Percentiles rank a stretch among this genome's conserved stretches.
phyloP scores from a whole-genome alignment of 306 rosid genomes.

The Casuarina equisetifolia region DNA sequence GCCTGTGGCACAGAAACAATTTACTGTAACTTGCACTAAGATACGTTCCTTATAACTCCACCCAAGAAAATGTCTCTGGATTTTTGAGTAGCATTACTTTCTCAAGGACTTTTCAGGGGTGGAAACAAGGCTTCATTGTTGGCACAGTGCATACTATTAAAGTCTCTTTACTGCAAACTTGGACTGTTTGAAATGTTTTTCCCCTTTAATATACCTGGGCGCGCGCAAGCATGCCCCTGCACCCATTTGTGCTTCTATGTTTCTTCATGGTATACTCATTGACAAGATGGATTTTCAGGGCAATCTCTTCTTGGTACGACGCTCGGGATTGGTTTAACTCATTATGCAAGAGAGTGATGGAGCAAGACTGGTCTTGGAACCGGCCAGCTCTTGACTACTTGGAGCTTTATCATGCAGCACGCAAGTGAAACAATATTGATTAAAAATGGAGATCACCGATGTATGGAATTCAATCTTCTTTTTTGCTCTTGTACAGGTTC shows the following conservation, averaged over 20 bases:
- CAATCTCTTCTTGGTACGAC: slow-evolving; percentile 79
- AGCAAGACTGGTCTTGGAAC: slow-evolving; percentile 99
- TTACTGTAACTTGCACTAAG: not conserved
- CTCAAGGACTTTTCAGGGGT: not conserved
- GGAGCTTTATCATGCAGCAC: slow-evolving; percentile 94
- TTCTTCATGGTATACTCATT: slow-evolving; percentile 9
- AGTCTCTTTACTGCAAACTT: not conserved
- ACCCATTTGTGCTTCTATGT: not conserved
- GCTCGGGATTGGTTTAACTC: slow-evolving; percentile 77
- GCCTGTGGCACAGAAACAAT: slow-evolving; percentile 2
- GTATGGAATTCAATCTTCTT: slow-evolving; percentile 6
- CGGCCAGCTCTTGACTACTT: slow-evolving; percentile 91
- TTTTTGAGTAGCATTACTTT: not conserved
- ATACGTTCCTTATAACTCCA: too few species aligned
- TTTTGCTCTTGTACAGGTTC: slow-evolving; percentile 46
- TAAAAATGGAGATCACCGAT: slow-evolving; percentile 1
- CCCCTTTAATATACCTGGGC: too few species aligned
- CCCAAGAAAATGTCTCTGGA: not conserved
- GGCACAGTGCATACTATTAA: not conserved
- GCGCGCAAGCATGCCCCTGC: not conserved
- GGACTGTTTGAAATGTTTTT: not conserved
- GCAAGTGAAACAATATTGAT: slow-evolving; percentile 42
- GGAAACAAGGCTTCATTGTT: not conserved
- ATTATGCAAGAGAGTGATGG: slow-evolving; percentile 89
- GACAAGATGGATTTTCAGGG: slow-evolving; percentile 51